These are phyloP conservation scores for Staphylotrichum longicolle DNA, from an alignment of 495 filamentous ascomycete species.

Conservation along the genomic window DNA sequence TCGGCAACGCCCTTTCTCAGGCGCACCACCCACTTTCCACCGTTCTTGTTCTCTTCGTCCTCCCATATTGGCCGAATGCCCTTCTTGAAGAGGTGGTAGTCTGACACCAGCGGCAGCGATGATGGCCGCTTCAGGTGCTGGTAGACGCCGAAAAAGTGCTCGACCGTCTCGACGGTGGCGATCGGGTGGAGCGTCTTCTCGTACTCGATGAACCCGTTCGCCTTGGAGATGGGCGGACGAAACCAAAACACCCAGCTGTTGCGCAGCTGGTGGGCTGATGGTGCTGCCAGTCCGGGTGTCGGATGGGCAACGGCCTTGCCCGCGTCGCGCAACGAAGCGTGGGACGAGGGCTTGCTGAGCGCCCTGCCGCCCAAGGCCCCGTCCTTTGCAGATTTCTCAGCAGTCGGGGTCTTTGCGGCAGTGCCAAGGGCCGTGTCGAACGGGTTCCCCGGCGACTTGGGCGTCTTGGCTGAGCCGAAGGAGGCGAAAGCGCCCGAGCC, in stretches of 20 bases:
- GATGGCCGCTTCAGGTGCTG: slow-evolving; percentile 87
- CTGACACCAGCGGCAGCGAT: slow-evolving; percentile 82
- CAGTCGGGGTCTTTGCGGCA: slow-evolving; percentile 60
- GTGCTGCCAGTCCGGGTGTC: slow-evolving; percentile 26
- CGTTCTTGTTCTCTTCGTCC: slow-evolving; percentile 92
- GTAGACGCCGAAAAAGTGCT: slow-evolving; percentile 94
- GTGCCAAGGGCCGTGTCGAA: slow-evolving; percentile 68
- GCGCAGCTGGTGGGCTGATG: slow-evolving; percentile 63
- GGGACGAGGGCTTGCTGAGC: slow-evolving; percentile 40
- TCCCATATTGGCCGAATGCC: slow-evolving; percentile 98
- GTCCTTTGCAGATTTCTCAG: slow-evolving; percentile 55
- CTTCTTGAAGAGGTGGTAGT: slow-evolving; percentile 98
- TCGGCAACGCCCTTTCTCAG: slow-evolving; percentile 96
- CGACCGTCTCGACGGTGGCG: slow-evolving; percentile 74
- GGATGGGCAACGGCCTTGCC: slow-evolving; percentile 31
- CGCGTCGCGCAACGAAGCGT: slow-evolving; percentile 43
- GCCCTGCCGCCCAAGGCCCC: slow-evolving; percentile 46
- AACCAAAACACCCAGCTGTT: slow-evolving; percentile 97
- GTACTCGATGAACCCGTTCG: slow-evolving; percentile 86
- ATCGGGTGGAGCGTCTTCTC: slow-evolving; percentile 92
- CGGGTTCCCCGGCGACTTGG: slow-evolving; percentile 80
- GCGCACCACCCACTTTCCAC: slow-evolving; percentile 95
- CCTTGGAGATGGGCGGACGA: slow-evolving; percentile 86
- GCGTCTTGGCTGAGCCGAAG: slow-evolving; percentile 83
- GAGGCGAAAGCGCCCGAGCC: slow-evolving; percentile 95